Conservation (phyloP, 1,284 basidiomycete species). For the Ganoderma lingzhi region DNA sequence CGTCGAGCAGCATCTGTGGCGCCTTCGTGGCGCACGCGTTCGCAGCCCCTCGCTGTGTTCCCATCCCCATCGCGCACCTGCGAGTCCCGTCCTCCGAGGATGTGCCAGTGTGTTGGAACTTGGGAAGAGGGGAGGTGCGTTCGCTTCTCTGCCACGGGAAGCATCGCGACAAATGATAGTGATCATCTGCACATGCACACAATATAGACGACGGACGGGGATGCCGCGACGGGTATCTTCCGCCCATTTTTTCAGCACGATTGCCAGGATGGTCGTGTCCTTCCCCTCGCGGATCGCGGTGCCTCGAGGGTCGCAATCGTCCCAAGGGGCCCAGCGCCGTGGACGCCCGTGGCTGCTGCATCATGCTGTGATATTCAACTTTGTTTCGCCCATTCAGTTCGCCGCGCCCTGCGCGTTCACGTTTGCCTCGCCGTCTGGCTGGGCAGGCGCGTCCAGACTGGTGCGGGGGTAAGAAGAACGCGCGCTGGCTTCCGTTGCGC, state of each 20-base stretch:
- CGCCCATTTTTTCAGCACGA: neutral
- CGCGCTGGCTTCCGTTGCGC: slow-evolving; percentile 5
- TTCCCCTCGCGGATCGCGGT: neutral
- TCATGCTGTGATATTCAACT: slow-evolving; percentile 2
- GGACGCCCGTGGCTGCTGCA: neutral
- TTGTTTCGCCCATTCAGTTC: neutral
- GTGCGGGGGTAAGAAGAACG: slow-evolving; percentile 12
- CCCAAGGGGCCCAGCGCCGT: neutral
- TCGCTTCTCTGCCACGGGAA: neutral
- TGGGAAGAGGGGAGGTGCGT: neutral
- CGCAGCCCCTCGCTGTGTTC: neutral
- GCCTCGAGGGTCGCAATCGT: neutral
- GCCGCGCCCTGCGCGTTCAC: neutral
- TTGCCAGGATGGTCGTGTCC: neutral
- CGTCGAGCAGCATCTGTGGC: neutral
- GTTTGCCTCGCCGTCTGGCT: neutral
- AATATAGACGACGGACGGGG: neutral
- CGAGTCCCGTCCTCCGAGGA: neutral
- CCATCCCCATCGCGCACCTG: neutral
- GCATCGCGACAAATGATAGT: neutral
- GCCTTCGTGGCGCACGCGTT: slow-evolving; percentile 4
- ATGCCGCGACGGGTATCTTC: neutral
- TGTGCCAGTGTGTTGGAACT: neutral
- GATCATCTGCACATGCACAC: neutral
- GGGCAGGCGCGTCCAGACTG: slow-evolving; percentile 5